Base-by-base conservation (phyloP, 2,329 filamentous ascomycete genomes). In the Graphilbum fragrans region DNA sequence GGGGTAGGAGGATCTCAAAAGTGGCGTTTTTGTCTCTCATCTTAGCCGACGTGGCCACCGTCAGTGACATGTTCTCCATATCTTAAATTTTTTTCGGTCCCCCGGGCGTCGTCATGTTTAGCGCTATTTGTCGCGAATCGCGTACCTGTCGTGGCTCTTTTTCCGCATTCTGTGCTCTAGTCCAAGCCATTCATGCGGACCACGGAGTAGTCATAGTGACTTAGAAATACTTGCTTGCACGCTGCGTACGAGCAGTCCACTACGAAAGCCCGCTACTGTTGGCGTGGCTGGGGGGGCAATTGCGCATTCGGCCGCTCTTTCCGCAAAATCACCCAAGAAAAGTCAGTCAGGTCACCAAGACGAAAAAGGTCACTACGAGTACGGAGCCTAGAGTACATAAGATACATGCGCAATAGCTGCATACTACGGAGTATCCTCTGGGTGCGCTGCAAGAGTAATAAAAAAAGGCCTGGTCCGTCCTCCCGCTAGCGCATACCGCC, bases 61-160 rank as follows among this genome's bases (percentile, higher is more conserved):
- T n/a, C n/a, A n/a, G n/a, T n/a, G 23, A 27, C 23, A 12, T 27
- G 23, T 27, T 27, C 12, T 12, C 7, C 23, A 32, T 32, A 29
- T 33, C 5, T 32, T 20, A n/a, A 4, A 9, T 38, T 18, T 38
- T 18, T 29, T 22, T 19, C 16, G 11, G n/a, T n/a, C n/a, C n/a
- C n/a, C n/a, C 23, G 7, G 18, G 18, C 27, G 37, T 32, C 37
- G 37, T 33, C 37, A 39, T 39, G 25, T 14, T 37, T 44, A 42
- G 43, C 34, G 36, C 19, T n/a, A 11, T 36, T 42, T 41, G 39
- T 48, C 42, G 44, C 46, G 44, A 45, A 38, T 31, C 43, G 46
- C 46, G 46, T 47, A n/a, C n/a, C n/a, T n/a, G n/a, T n/a, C n/a
- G n/a, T n/a, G n/a, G n/a, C n/a, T n/a, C n/a, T n/a, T n/a, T n/a